phyloP scores from a whole-genome alignment of 1,284 basidiomycete species.

The Ustilago bromivora region DNA sequence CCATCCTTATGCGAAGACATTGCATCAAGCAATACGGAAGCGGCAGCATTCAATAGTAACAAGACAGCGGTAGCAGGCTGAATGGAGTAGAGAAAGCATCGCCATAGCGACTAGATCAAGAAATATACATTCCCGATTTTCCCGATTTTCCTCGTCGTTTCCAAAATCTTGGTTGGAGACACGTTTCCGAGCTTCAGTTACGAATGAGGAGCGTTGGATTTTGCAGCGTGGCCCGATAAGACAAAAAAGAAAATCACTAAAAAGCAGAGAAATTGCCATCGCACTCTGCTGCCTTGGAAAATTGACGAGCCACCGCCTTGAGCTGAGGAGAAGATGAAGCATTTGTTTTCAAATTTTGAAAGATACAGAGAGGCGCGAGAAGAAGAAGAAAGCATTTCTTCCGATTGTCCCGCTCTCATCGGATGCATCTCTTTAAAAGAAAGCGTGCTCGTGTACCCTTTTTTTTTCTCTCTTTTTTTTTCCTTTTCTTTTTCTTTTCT shows the following conservation, averaged over 20 bases:
- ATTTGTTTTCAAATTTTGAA: background rate
- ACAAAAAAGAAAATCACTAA: background rate
- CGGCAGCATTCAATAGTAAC: background rate
- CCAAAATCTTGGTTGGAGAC: background rate
- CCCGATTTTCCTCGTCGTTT: background rate
- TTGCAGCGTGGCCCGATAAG: slow-evolving; percentile 3
- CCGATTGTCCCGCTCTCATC: slow-evolving; percentile 16
- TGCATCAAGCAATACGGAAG: background rate
- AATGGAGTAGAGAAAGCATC: background rate
- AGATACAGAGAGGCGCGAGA: background rate
- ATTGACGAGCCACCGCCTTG: background rate
- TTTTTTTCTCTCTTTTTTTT: background rate
- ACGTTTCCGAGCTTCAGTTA: background rate
- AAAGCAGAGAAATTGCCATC: background rate
- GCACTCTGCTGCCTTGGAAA: slow-evolving; percentile 18
- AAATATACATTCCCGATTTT: background rate
- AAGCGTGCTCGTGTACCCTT: background rate
- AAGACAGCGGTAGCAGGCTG: background rate
- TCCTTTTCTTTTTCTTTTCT: no score
- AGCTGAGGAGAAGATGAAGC: background rate
- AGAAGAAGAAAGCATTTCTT: slow-evolving; percentile 8
- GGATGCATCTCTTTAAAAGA: background rate
- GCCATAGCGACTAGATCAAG: background rate
- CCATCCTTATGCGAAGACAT: background rate
- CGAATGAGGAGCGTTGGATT: slow-evolving; percentile 37